Evolutionary conservation across 2,329 filamentous ascomycete genomes (phyloP).

Genomic region (Chaetomiaceae sp.): DNA sequence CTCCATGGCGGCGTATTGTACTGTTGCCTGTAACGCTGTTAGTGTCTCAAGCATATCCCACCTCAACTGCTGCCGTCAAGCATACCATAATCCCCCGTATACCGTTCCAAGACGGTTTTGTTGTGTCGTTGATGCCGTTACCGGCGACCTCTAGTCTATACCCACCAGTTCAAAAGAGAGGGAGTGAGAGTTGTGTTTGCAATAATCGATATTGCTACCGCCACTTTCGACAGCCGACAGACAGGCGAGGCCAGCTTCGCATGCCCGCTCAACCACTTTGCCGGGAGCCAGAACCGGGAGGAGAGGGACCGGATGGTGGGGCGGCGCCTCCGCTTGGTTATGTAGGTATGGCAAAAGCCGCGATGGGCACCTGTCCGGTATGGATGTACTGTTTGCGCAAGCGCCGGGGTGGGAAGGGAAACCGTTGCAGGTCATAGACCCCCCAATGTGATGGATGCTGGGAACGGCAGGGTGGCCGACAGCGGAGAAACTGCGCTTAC

Average conservation of each 20-base stretch:
- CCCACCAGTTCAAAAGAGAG: constrained; percentile 1
- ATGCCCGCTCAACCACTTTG: constrained; percentile 33
- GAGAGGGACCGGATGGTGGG: constrained; percentile 33
- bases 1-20: constrained; percentile 33
- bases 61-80: neutral
- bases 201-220: constrained; percentile 8
- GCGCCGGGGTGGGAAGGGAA: constrained; percentile 20
- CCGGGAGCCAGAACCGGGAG: constrained; percentile 40
- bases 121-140: constrained; percentile 32
- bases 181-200: neutral
- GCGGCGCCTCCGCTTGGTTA: constrained; percentile 44
- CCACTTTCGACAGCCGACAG: constrained; percentile 25
- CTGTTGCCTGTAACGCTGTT: constrained; percentile 24
- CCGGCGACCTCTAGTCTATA: constrained; percentile 33
- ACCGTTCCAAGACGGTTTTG: constrained; percentile 3
- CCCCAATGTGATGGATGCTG: constrained; percentile 17
- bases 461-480: constrained; percentile 4
- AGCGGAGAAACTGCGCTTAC: neutral
- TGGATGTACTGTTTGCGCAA: constrained; percentile 20
- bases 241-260: constrained; percentile 32
- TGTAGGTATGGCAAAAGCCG: constrained; percentile 36
- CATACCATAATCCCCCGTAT: constrained; percentile 17
- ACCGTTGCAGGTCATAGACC: constrained; percentile 21
- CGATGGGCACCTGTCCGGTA: constrained; percentile 8
- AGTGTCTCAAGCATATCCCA: neutral